phyloP scores from a whole-genome alignment of 306 rosid genomes.

The Herpetospermum pedunculosum region DNA sequence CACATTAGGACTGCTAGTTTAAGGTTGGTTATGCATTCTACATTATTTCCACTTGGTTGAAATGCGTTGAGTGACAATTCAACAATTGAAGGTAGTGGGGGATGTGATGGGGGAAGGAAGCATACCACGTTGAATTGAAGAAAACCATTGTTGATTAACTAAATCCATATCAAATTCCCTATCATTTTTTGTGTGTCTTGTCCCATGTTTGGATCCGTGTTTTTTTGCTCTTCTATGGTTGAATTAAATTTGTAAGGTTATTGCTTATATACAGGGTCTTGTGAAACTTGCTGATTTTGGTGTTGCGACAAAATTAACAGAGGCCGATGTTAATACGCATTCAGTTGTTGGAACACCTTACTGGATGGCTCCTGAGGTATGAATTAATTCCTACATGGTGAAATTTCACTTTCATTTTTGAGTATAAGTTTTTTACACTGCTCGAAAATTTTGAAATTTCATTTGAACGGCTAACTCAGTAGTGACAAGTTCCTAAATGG shows the following conservation, averaged over 20 bases:
- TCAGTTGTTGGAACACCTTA: conserved; percentile 99
- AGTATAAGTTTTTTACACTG: background rate
- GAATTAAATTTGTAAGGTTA: background rate
- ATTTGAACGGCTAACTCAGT: background rate
- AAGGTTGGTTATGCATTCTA: background rate
- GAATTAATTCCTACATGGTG: background rate
- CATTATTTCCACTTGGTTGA: background rate
- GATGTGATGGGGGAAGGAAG: background rate
- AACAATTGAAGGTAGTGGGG: background rate
- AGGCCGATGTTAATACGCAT: conserved; percentile 98
- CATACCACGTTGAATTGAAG: background rate
- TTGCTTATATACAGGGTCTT: conserved; percentile 52
- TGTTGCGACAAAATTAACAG: conserved; percentile 92
- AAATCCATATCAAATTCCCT: background rate
- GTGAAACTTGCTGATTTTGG: conserved; percentile 99
- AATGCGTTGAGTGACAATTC: background rate
- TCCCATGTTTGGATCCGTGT: background rate
- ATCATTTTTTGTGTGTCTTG: background rate
- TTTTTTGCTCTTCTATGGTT: background rate
- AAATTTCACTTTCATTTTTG: background rate
- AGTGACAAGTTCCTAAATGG: background rate
- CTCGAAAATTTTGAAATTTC: background rate
- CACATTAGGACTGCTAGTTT: background rate
- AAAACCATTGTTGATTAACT: background rate
- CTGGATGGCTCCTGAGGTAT: conserved; percentile 99